Evolutionary conservation across 495 filamentous ascomycete genomes (phyloP).

Genomic region (Aspergillus wentii): DNA sequence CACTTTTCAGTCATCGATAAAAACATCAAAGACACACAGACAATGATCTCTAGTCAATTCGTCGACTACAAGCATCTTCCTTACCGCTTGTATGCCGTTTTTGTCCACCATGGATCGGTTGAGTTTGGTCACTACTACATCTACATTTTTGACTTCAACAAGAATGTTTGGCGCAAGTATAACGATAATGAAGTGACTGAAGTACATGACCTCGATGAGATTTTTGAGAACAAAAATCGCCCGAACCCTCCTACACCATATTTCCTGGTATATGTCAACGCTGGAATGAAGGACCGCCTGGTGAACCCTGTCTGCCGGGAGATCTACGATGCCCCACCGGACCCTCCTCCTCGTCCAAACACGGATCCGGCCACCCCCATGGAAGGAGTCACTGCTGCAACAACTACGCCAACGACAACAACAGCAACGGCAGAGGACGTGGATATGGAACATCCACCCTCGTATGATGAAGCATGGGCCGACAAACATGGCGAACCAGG

Average conservation of each 20-base stretch:
- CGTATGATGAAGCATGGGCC: constrained; percentile 22
- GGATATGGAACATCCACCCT: constrained; percentile 25
- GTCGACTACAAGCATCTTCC: constrained; percentile 47
- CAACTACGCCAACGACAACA: too few species aligned
- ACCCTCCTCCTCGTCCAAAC: constrained; percentile 5
- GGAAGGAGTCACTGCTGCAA: constrained; percentile 18
- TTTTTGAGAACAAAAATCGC: constrained; percentile 60
- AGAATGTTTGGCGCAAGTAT: constrained; percentile 83
- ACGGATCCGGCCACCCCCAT: constrained; percentile 7
- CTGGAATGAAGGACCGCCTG: constrained; percentile 52
- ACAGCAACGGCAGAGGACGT: constrained; percentile 13
- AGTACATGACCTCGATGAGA: constrained; percentile 53
- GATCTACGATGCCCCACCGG: constrained; percentile 20
- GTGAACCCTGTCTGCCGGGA: constrained; percentile 57
- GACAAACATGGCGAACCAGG: constrained; percentile 19
- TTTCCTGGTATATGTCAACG: constrained; percentile 80
- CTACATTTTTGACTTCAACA: constrained; percentile 85
- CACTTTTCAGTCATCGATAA: constrained; percentile 35
- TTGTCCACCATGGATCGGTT: constrained; percentile 75
- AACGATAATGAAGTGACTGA: constrained; percentile 81
- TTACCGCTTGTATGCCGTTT: constrained; percentile 87
- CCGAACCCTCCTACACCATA: constrained; percentile 72
- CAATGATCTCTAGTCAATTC: constrained; percentile 60
- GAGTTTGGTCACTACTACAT: constrained; percentile 92
- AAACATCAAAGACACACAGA: constrained; percentile 43